Evolutionary conservation across 768 basidiomycete species (phyloP).

Genomic region (Boletus patriciae): DNA sequence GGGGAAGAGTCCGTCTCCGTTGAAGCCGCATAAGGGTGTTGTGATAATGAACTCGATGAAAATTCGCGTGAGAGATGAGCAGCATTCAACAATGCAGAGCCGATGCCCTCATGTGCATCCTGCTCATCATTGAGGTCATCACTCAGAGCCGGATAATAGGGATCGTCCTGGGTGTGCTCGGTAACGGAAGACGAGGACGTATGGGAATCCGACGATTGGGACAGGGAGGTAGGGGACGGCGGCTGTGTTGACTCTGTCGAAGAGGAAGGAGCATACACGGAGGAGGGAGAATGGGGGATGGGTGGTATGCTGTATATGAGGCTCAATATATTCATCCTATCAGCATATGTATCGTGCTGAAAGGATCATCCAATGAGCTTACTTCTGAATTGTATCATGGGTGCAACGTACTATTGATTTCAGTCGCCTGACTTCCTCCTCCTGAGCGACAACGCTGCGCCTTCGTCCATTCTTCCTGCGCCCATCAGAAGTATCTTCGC

Average conservation of each 20-base stretch:
- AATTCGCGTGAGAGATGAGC: constrained; percentile 32
- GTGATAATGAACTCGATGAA: constrained; percentile 23
- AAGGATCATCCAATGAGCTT: constrained; percentile 16
- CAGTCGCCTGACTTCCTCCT: constrained; percentile 83
- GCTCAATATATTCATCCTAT: constrained; percentile 90
- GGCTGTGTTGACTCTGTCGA: constrained; percentile 38
- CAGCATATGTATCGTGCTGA: constrained; percentile 93
- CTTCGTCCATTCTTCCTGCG: constrained; percentile 60
- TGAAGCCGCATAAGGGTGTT: constrained; percentile 54
- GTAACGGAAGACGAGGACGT: constrained; percentile 47
- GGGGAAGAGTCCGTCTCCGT: constrained; percentile 40
- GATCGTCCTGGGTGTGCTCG: constrained; percentile 40
- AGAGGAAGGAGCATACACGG: constrained; percentile 45
- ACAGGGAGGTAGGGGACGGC: constrained; percentile 36
- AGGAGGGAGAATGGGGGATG: constrained; percentile 62
- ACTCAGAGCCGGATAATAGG: constrained; percentile 20
- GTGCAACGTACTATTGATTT: constrained; percentile 79
- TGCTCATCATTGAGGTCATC: constrained; percentile 32
- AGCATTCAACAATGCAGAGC: constrained; percentile 44
- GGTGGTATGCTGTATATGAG: constrained; percentile 86
- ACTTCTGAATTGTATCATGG: constrained; percentile 7
- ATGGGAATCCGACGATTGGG: constrained; percentile 49
- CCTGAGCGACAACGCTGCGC: constrained; percentile 83
- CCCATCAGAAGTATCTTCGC: constrained; percentile 77
- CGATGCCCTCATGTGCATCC: constrained; percentile 43